Percentiles rank a stretch among this genome's conserved stretches.
Conservation (phyloP, 1,139 yeast species). For the Scheffersomyces titani region DNA sequence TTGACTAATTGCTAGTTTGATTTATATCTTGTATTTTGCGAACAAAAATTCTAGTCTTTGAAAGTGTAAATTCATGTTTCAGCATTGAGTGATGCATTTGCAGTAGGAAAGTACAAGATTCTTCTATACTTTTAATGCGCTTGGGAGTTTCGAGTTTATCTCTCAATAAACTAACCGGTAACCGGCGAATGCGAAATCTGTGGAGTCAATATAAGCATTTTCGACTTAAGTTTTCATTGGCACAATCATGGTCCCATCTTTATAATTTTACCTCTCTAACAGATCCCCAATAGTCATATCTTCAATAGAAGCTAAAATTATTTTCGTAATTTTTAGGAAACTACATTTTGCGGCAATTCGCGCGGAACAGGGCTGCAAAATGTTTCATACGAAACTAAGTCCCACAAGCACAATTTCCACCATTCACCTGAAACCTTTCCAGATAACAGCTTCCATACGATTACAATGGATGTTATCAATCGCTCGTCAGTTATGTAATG, state of each 20-base stretch:
- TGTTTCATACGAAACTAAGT: background rate
- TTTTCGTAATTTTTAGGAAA: background rate
- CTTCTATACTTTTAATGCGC: background rate
- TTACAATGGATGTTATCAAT: background rate
- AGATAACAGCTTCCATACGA: background rate
- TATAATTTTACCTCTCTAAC: background rate
- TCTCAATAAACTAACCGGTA: background rate
- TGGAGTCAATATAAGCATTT: too few species aligned
- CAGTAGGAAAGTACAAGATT: background rate
- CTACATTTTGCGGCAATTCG: background rate
- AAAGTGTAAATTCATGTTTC: background rate
- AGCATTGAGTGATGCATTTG: background rate
- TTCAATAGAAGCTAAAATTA: background rate
- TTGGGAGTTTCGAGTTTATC: background rate
- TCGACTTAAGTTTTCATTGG: background rate
- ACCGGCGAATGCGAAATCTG: background rate
- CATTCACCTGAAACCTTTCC: background rate
- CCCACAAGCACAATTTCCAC: background rate
- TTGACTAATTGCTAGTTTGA: background rate
- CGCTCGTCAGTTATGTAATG: background rate
- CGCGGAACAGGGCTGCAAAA: background rate
- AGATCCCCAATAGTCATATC: background rate
- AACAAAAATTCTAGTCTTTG: background rate
- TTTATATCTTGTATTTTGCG: background rate
- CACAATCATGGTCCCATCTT: background rate